These are phyloP conservation scores for Mycosphaerella arachidis DNA, from an alignment of 2,329 filamentous ascomycete genomes.

Conservation along the genomic window DNA sequence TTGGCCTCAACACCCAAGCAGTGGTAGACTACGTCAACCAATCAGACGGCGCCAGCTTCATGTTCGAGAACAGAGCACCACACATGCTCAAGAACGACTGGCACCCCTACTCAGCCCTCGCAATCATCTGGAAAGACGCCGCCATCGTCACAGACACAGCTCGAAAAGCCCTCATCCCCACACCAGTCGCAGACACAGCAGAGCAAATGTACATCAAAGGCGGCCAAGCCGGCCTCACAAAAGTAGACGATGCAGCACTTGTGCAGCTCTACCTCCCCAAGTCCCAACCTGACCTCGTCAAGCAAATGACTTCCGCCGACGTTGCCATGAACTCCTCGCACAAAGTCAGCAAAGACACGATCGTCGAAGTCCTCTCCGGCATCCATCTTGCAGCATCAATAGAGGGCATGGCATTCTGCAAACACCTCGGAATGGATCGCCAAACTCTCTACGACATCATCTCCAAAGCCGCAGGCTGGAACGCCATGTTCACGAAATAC, in stretches of 20 bases:
- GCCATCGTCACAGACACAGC: slow-evolving; percentile 66
- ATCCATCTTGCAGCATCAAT: slow-evolving; percentile 48
- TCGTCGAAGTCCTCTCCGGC: slow-evolving; percentile 40
- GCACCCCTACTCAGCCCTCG: slow-evolving; percentile 42
- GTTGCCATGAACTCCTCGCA: slow-evolving; percentile 35
- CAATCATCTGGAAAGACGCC: slow-evolving; percentile 47
- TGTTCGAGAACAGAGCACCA: slow-evolving; percentile 54
- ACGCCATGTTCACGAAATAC: slow-evolving; percentile 40
- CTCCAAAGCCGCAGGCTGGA: slow-evolving; percentile 45
- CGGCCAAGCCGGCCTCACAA: slow-evolving; percentile 53
- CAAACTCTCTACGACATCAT: slow-evolving; percentile 45
- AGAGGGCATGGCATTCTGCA: slow-evolving; percentile 47
- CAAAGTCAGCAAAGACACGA: slow-evolving; percentile 34
- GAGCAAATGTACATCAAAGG: slow-evolving; percentile 63
- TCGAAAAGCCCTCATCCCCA: slow-evolving; percentile 53
- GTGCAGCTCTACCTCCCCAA: slow-evolving; percentile 49
- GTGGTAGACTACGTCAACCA: slow-evolving; percentile 47
- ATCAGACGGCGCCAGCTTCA: slow-evolving; percentile 45
- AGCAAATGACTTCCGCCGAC: slow-evolving; percentile 33
- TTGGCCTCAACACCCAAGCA: slow-evolving; percentile 50
- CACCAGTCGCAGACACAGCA: slow-evolving; percentile 57
- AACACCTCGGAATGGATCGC: slow-evolving; percentile 43
- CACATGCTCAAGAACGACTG: slow-evolving; percentile 51
- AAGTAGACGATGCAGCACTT: slow-evolving; percentile 53
- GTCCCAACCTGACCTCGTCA: slow-evolving; percentile 30